Conservation (phyloP, 176 grass and related monocot species). For the Eleusine indica region DNA sequence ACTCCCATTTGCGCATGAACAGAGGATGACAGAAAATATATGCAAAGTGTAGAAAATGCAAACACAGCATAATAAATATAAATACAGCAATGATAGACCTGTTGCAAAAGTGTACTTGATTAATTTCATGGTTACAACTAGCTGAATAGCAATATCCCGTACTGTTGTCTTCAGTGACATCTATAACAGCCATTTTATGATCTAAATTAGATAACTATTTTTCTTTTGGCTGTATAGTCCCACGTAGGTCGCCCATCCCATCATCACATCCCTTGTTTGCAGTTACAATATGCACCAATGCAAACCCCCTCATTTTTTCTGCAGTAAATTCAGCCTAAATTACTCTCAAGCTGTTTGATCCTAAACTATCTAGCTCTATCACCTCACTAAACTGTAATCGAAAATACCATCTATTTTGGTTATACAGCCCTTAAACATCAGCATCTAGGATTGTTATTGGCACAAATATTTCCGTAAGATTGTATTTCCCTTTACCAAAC, state of each 20-base stretch:
- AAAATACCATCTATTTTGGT: not conserved
- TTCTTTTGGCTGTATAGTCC: not conserved
- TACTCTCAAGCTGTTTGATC: not conserved
- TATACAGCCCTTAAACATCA: not conserved
- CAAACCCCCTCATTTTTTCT: conserved; percentile 10
- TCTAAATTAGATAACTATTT: not conserved
- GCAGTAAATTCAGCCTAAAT: conserved; percentile 12
- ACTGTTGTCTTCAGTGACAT: not conserved
- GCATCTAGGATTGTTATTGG: not conserved
- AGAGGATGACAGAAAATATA: conserved; percentile 6
- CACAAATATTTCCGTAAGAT: not conserved
- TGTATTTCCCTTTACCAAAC: not conserved
- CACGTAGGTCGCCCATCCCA: too few relatives aligned
- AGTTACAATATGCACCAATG: not conserved
- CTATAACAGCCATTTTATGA: not conserved
- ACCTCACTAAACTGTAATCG: not conserved
- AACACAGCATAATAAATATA: not conserved
- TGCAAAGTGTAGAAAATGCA: not conserved
- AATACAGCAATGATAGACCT: conserved; percentile 7
- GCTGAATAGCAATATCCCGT: conserved; percentile 3
- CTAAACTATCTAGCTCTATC: not conserved
- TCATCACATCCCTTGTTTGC: not conserved
- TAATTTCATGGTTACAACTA: conserved; percentile 10
- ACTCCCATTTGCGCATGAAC: not conserved
- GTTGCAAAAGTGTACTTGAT: not conserved